phyloP scores from a whole-genome alignment of 106 monocot genomes.

The Platanthera zijinensis region DNA sequence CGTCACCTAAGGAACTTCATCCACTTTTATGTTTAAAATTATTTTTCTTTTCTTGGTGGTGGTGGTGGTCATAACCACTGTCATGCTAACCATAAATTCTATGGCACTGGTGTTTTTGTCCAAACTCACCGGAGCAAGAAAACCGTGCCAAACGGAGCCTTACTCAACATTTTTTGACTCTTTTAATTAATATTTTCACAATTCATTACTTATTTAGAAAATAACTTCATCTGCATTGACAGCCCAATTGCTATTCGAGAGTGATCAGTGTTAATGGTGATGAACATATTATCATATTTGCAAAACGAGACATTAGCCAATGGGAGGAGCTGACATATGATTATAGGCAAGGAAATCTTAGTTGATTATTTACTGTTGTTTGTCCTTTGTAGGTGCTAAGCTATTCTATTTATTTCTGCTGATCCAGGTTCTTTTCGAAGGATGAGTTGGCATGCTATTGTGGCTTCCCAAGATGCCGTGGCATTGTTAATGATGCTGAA shows the following conservation, averaged over 20 bases:
- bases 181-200: not conserved
- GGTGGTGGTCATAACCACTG: too few species aligned
- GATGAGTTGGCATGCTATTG: constrained; percentile 90
- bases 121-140: too few species aligned
- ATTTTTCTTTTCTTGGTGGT: too few species aligned
- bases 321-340: constrained; percentile 98
- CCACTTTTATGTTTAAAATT: too few species aligned
- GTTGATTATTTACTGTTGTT: not conserved
- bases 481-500: constrained; percentile 83
- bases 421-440: constrained; percentile 76
- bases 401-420: not conserved
- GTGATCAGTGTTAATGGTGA: constrained; percentile 71
- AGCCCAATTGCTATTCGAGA: constrained; percentile 99
- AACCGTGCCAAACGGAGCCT: not conserved
- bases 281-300: constrained; percentile 97
- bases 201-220: not conserved
- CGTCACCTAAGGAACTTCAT: too few species aligned
- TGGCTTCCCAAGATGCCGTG: constrained; percentile 85
- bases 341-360: constrained; percentile 41
- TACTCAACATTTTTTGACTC: not conserved
- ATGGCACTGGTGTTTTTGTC: too few species aligned
- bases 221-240: constrained; percentile 8
- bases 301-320: constrained; percentile 81
- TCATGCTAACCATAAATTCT: too few species aligned
- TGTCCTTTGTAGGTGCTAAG: not conserved